phyloP scores from a whole-genome alignment of 2,329 filamentous ascomycete species.

The Alternaria burnsii region DNA sequence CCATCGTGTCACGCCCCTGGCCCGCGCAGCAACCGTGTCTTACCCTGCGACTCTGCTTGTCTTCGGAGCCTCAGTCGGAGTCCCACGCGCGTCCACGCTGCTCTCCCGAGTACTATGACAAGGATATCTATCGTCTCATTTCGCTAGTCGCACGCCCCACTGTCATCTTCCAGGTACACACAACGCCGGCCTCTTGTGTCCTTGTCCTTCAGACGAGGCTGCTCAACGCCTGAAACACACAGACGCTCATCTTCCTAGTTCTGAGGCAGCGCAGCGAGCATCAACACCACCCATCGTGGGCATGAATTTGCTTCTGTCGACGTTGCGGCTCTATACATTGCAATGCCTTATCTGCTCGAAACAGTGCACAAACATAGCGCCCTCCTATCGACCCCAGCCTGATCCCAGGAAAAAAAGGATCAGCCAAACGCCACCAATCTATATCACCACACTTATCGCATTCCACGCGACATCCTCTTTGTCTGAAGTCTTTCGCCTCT shows the following conservation, averaged over 20 bases:
- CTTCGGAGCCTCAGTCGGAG: slow-evolving; percentile 5
- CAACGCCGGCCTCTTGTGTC: neutral
- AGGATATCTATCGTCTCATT: slow-evolving; percentile 16
- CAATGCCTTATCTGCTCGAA: slow-evolving; percentile 9
- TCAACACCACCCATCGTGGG: neutral
- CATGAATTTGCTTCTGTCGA: neutral
- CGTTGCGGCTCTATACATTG: neutral
- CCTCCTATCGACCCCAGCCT: slow-evolving; percentile 4
- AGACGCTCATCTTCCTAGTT: slow-evolving; percentile 12
- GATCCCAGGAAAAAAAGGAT: neutral
- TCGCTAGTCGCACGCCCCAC: slow-evolving; percentile 12
- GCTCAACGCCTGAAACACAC: slow-evolving; percentile 11
- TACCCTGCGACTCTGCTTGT: neutral
- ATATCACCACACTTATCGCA: neutral
- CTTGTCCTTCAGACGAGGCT: slow-evolving; percentile 1
- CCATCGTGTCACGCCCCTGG: slow-evolving; percentile 7
- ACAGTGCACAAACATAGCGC: slow-evolving; percentile 5
- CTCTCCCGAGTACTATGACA: slow-evolving; percentile 6
- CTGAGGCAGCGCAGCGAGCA: slow-evolving; percentile 8
- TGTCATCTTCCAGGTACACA: slow-evolving; percentile 7
- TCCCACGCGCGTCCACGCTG: neutral
- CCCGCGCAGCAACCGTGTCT: slow-evolving; percentile 1
- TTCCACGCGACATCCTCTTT: neutral
- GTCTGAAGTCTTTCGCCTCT: neutral
- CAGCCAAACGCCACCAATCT: slow-evolving; percentile 12